A percentile compares a stretch with the other conserved stretches of the same genome.
phyloP scores from a whole-genome alignment of 2,329 filamentous ascomycete genomes.

The Periconia macrospinosa region DNA sequence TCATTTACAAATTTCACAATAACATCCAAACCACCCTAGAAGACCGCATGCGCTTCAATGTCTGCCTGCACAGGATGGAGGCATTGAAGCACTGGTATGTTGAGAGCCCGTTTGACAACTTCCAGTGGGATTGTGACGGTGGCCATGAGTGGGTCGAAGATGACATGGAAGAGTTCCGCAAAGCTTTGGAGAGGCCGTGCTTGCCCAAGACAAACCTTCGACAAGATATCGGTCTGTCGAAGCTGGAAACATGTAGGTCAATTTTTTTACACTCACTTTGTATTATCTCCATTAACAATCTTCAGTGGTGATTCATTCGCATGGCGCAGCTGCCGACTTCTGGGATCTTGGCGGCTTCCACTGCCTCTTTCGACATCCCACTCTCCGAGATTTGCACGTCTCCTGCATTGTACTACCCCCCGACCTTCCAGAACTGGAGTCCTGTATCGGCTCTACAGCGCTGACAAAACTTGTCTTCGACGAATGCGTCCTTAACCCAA shows the following conservation, averaged over 20 bases:
- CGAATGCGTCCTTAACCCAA: slow-evolving; percentile 34
- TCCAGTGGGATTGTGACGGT: slow-evolving; percentile 29
- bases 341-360: slow-evolving; percentile 35
- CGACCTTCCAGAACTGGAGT: slow-evolving; percentile 21
- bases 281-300: neutral
- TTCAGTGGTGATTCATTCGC: slow-evolving; percentile 35
- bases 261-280: neutral
- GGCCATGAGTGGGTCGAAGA: slow-evolving; percentile 33
- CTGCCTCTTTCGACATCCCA: slow-evolving; percentile 39
- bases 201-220: slow-evolving; percentile 8
- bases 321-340: slow-evolving; percentile 34
- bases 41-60: slow-evolving; percentile 30
- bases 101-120: slow-evolving; percentile 41
- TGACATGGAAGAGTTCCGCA: slow-evolving; percentile 37
- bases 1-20: slow-evolving; percentile 30
- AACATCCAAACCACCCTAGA: slow-evolving; percentile 22
- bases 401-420: slow-evolving; percentile 32
- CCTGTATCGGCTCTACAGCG: slow-evolving; percentile 25
- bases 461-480: slow-evolving; percentile 37
- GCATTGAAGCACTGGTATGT: slow-evolving; percentile 35
- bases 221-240: slow-evolving; percentile 24
- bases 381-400: slow-evolving; percentile 33
- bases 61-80: slow-evolving; percentile 31
- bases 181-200: slow-evolving; percentile 29
- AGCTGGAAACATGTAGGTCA: slow-evolving; percentile 25